Conservation (phyloP, 139 green algal genomes). For the Dunaliella sp. region DNA sequence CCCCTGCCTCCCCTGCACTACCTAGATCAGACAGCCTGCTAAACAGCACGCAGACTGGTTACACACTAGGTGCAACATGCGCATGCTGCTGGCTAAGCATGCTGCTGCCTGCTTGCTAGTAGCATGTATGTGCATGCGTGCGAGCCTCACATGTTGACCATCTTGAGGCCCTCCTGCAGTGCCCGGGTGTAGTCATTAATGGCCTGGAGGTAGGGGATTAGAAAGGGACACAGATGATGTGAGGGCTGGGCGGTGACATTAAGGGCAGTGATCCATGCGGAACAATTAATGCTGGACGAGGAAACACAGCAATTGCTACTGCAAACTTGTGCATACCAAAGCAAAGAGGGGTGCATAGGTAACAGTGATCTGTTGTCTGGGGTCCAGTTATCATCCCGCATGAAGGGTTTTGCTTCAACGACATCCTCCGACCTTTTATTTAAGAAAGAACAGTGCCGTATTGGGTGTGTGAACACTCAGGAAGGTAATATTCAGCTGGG, state of each 20-base stretch:
- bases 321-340: no score
- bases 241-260: not conserved
- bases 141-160: slow-evolving; percentile 44
- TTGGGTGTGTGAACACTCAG: no score
- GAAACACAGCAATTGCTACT: not conserved
- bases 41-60: not conserved
- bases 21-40: not conserved
- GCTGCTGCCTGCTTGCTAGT: not conserved
- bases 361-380: no score
- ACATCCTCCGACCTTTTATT: no score
- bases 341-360: no score
- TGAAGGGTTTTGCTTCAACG: no score
- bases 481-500: no score
- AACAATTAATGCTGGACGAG: not conserved
- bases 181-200: slow-evolving; percentile 78
- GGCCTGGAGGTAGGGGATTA: slow-evolving; percentile 34
- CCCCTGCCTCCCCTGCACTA: not conserved
- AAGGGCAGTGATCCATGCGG: not conserved
- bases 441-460: no score
- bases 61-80: not conserved
- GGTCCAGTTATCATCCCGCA: no score
- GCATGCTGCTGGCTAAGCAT: not conserved
- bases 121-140: no score
- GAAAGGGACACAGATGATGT: not conserved
- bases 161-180: slow-evolving; percentile 72